These are phyloP conservation scores for Diaporthe amygdali DNA, from an alignment of 2,329 filamentous ascomycete species.

Conservation along the genomic window DNA sequence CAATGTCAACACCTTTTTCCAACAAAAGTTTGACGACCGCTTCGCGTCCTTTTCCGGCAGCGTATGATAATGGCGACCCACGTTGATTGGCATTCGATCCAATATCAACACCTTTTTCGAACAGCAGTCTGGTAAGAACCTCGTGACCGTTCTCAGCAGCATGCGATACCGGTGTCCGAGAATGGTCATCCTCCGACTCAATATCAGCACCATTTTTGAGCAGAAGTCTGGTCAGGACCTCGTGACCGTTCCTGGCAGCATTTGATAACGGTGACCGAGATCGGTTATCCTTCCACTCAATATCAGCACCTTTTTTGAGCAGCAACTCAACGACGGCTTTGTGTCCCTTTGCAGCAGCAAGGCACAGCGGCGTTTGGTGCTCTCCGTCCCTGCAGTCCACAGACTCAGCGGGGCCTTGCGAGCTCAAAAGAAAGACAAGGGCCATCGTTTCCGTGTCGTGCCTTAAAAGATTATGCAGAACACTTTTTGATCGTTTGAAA, in stretches of 20 bases:
- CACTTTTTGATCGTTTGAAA: too few relatives aligned
- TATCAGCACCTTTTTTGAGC: neutral
- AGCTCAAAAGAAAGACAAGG: too few relatives aligned
- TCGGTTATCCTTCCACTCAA: neutral
- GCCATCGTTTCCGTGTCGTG: too few relatives aligned
- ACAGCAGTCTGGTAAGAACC: too few relatives aligned
- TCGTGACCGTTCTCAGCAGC: too few relatives aligned
- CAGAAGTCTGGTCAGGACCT: neutral
- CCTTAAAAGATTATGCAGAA: too few relatives aligned
- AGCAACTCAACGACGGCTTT: neutral
- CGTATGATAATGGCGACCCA: too few relatives aligned
- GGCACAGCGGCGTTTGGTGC: neutral
- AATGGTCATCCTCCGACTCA: neutral
- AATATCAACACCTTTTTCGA: too few relatives aligned
- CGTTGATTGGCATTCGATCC: too few relatives aligned
- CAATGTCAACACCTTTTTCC: neutral
- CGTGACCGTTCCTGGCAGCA: neutral
- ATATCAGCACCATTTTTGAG: neutral
- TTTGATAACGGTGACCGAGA: neutral
- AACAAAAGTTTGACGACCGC: neutral
- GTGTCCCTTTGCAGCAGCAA: neutral
- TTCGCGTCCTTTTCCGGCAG: too few relatives aligned
- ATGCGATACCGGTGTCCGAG: too few relatives aligned
- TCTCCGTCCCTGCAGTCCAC: neutral
- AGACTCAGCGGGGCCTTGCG: too few relatives aligned